Evolutionary conservation across 2,329 filamentous ascomycete genomes (phyloP).

Genomic region (Aspergillus floridensis): DNA sequence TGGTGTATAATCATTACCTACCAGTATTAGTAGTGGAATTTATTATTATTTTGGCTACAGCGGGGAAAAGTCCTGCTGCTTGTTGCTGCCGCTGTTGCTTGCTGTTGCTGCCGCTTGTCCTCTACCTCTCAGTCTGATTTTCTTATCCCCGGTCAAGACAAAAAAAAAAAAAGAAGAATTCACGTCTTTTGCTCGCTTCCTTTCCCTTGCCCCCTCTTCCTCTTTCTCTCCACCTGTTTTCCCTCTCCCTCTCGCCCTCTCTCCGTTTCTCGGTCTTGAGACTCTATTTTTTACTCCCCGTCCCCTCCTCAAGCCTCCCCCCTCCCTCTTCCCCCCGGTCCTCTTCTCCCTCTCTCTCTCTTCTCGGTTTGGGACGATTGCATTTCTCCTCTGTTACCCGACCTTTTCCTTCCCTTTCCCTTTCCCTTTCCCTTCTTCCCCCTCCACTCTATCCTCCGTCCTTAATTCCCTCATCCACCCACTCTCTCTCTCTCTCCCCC

Average conservation of each 20-base stretch:
- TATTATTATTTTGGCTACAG: conserved; percentile 13
- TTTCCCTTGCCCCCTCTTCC: conserved; percentile 12
- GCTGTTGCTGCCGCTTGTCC: background rate
- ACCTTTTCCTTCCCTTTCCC: conserved; percentile 19
- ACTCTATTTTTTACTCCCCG: conserved; percentile 4
- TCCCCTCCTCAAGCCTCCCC: background rate
- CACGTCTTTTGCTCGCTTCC: conserved; percentile 17
- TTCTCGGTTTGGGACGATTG: background rate
- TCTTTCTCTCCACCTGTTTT: conserved; percentile 5
- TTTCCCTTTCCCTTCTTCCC: conserved; percentile 23
- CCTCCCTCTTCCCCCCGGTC: conserved; percentile 1
- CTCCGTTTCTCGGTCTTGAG: conserved; percentile 8
- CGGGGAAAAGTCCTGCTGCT: background rate
- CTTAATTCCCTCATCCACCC: conserved; percentile 26
- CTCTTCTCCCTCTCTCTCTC: conserved; percentile 10
- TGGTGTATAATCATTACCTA: background rate
- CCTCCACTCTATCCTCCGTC: conserved; percentile 13
- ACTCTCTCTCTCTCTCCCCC: conserved; percentile 28
- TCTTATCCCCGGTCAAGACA: conserved; percentile 20
- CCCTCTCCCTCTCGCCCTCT: conserved; percentile 9
- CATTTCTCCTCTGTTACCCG: conserved; percentile 13
- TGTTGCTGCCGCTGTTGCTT: background rate
- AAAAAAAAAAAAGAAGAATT: conserved; percentile 17
- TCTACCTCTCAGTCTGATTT: conserved; percentile 1
- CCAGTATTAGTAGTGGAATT: conserved; percentile 5